Conservation (phyloP, 2,329 filamentous ascomycete species). For the Colletotrichum sp. region DNA sequence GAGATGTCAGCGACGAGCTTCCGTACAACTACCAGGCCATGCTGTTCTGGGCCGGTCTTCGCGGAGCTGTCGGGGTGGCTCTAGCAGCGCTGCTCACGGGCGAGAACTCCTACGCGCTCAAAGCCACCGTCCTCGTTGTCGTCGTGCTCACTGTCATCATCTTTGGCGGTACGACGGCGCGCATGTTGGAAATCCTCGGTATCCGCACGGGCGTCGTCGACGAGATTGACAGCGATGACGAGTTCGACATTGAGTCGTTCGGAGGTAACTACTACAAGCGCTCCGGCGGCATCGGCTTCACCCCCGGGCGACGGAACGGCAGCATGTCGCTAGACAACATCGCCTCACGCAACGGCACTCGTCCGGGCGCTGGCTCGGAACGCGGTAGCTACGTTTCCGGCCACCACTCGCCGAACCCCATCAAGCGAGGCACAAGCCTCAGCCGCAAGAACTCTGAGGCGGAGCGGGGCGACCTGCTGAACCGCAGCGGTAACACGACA, state of each 20-base stretch:
- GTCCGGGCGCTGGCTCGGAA: not conserved
- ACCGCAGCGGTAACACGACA: conserved; percentile 47
- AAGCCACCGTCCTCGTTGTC: conserved; percentile 95
- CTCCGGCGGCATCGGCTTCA: conserved; percentile 79
- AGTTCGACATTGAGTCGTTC: conserved; percentile 92
- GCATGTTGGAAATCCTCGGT: conserved; percentile 97
- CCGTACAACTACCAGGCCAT: conserved; percentile 98
- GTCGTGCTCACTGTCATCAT: conserved; percentile 98
- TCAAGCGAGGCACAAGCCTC: conserved; percentile 49
- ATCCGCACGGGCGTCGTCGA: conserved; percentile 96
- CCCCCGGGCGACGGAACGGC: conserved; percentile 65
- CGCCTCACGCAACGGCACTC: conserved; percentile 26
- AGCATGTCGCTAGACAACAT: conserved; percentile 65
- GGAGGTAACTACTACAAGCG: conserved; percentile 82
- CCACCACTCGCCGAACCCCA: conserved; percentile 52
- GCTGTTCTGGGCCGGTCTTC: conserved; percentile 98
- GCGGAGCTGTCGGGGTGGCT: conserved; percentile 94
- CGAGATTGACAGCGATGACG: conserved; percentile 96
- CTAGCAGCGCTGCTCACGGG: conserved; percentile 88
- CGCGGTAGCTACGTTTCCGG: conserved; percentile 58
- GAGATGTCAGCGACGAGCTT: conserved; percentile 81
- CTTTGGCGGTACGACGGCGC: conserved; percentile 94
- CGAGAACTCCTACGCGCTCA: conserved; percentile 79
- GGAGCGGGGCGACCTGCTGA: conserved; percentile 63
- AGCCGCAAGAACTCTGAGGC: conserved; percentile 58